These are phyloP conservation scores for Alternaria hordeiaustralica DNA, from an alignment of 2,329 filamentous ascomycete genomes.

Conservation along the genomic window DNA sequence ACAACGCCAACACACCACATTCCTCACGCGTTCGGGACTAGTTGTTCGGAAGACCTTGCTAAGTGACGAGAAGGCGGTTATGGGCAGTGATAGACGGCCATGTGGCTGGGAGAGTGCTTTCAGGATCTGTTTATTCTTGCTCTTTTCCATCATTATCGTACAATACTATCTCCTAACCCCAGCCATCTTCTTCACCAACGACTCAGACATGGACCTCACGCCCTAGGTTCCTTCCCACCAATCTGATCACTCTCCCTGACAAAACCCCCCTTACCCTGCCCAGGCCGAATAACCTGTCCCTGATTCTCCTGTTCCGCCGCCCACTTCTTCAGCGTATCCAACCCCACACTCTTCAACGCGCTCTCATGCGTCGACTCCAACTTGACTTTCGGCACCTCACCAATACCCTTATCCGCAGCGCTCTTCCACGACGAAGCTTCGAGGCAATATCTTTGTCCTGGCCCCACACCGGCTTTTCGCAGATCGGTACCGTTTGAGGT, in stretches of 20 bases:
- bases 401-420: slow-evolving; percentile 23
- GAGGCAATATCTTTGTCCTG: slow-evolving; percentile 66
- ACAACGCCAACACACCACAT: too few relatives aligned
- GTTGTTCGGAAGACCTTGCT: background rate
- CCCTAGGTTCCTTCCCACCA: slow-evolving; percentile 35
- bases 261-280: slow-evolving; percentile 11
- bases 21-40: background rate
- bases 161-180: background rate
- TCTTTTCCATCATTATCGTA: background rate
- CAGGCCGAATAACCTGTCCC: slow-evolving; percentile 11
- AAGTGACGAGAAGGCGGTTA: background rate
- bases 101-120: background rate
- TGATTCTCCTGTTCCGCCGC: slow-evolving; percentile 47
- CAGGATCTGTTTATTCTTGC: background rate
- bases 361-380: slow-evolving; percentile 60
- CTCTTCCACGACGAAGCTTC: slow-evolving; percentile 64
- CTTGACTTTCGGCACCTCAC: slow-evolving; percentile 51
- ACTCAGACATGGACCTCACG: slow-evolving; percentile 1
- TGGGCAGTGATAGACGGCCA: background rate
- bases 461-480: slow-evolving; percentile 59
- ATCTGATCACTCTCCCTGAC: slow-evolving; percentile 29
- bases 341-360: slow-evolving; percentile 54
- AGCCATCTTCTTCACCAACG: background rate
- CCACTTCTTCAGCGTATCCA: slow-evolving; percentile 58
- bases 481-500: slow-evolving; percentile 64